These are phyloP conservation scores for Angophora floribunda DNA, from an alignment of 345 rosid species.

Conservation along the genomic window DNA sequence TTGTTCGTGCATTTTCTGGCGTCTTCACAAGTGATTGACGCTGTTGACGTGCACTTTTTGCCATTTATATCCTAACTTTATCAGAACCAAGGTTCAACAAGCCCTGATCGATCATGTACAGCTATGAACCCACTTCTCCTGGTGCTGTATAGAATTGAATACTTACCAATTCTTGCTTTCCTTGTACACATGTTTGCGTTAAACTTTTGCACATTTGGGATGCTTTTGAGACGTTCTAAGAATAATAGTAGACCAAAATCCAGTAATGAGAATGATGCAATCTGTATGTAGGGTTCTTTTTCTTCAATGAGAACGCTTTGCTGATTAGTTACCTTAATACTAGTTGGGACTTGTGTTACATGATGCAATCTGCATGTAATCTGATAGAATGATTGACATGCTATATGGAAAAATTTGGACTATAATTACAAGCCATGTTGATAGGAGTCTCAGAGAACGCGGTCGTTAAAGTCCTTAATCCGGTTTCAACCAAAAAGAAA, in stretches of 20 bases:
- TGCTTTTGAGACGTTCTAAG: neutral
- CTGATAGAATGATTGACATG: neutral
- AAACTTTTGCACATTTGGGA: neutral
- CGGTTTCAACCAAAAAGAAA: no score
- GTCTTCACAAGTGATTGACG: neutral
- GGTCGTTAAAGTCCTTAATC: neutral
- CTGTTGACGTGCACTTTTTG: neutral
- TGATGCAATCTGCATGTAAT: neutral
- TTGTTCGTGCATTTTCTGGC: neutral
- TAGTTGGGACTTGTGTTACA: neutral
- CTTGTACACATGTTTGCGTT: neutral
- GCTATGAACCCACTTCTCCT: neutral
- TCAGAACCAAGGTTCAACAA: neutral
- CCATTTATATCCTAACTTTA: neutral
- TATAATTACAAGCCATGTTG: neutral
- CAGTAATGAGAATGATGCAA: neutral
- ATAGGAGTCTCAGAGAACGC: neutral
- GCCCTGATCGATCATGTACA: neutral
- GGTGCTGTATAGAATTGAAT: neutral
- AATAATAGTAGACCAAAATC: neutral
- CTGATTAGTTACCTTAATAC: neutral
- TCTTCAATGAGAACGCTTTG: fast-evolving
- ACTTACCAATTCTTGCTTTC: neutral
- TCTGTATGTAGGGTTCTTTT: neutral
- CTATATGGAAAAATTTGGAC: neutral